A percentile compares a stretch with the other conserved stretches of the same genome.
These are phyloP conservation scores for Pleurotus ostreatus DNA, from an alignment of 768 basidiomycete species.

Conservation along the genomic window DNA sequence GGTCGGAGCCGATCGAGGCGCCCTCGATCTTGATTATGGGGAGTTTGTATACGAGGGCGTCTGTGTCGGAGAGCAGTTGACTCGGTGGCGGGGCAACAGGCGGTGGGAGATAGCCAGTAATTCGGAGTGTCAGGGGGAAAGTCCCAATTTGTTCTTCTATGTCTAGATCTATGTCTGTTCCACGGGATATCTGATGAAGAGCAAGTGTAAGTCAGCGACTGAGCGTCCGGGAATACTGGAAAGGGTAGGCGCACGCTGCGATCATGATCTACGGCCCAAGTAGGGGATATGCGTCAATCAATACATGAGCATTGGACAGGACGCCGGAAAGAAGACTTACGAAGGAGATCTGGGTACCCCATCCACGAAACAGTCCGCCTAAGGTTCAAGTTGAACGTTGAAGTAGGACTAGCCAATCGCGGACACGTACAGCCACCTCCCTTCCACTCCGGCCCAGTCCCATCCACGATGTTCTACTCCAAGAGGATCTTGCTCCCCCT, in stretches of 20 bases:
- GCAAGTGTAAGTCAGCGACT: background rate
- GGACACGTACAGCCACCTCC: slow-evolving; percentile 46
- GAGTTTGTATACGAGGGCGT: slow-evolving; percentile 28
- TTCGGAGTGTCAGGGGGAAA: slow-evolving; percentile 46
- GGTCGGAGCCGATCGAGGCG: slow-evolving; percentile 34
- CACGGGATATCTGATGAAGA: background rate
- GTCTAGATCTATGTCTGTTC: slow-evolving; percentile 11
- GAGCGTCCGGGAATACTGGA: background rate
- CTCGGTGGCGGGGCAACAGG: slow-evolving; percentile 12
- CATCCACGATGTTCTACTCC: slow-evolving; percentile 31
- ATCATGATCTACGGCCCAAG: no score
- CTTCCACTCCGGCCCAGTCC: slow-evolving; percentile 58
- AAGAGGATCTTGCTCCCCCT: slow-evolving; percentile 13
- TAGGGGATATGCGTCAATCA: background rate
- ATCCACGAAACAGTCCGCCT: slow-evolving; percentile 59
- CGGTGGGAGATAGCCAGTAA: slow-evolving; percentile 31
- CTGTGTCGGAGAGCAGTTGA: slow-evolving; percentile 16
- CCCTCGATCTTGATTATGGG: slow-evolving; percentile 52
- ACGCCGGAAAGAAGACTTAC: slow-evolving; percentile 26
- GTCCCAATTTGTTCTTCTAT: slow-evolving; percentile 45
- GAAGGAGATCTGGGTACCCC: slow-evolving; percentile 50
- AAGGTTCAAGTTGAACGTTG: background rate
- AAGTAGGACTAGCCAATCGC: background rate
- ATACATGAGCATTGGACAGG: background rate
- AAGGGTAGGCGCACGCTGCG: background rate